phyloP scores from a whole-genome alignment of 805 yeast genomes.

The Maudiozyma pseudohumilis region DNA sequence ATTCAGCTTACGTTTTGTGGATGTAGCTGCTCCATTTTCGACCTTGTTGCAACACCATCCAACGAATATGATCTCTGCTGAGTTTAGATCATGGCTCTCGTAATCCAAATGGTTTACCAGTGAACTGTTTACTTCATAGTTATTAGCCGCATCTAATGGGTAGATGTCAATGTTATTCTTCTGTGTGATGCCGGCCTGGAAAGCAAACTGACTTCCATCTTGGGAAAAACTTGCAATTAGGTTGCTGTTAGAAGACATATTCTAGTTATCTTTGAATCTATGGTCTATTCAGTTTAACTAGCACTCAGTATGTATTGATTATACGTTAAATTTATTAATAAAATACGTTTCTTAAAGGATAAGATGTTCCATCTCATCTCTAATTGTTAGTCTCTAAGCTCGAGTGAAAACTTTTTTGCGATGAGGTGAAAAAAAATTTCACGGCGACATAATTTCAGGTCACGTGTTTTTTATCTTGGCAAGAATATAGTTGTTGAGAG shows the following conservation, averaged over 20 bases:
- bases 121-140: conserved; percentile 24
- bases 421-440: too few relatives aligned
- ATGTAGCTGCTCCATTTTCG: background rate
- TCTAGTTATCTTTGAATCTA: too few relatives aligned
- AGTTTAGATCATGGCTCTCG: conserved; percentile 23
- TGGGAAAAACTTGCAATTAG: conserved; percentile 21
- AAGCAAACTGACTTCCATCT: conserved; percentile 26
- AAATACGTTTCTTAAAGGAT: too few relatives aligned
- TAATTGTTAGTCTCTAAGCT: too few relatives aligned
- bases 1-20: conserved; percentile 17
- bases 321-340: too few relatives aligned
- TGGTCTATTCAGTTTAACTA: too few relatives aligned
- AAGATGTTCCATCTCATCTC: too few relatives aligned
- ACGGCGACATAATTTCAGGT: too few relatives aligned
- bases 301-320: too few relatives aligned
- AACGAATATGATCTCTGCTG: conserved; percentile 17
- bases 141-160: conserved; percentile 21
- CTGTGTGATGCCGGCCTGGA: conserved; percentile 27
- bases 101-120: conserved; percentile 24
- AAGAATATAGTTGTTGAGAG: too few relatives aligned
- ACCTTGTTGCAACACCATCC: conserved; percentile 20
- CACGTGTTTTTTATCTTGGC: too few relatives aligned
- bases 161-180: conserved; percentile 28
- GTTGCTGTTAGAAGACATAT: conserved; percentile 14
- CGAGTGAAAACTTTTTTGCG: too few relatives aligned